Evolutionary conservation across 768 basidiomycete genomes (phyloP), one percentile per base, ranked within the genome.

Genomic region (Boletus coccyginus): DNA sequence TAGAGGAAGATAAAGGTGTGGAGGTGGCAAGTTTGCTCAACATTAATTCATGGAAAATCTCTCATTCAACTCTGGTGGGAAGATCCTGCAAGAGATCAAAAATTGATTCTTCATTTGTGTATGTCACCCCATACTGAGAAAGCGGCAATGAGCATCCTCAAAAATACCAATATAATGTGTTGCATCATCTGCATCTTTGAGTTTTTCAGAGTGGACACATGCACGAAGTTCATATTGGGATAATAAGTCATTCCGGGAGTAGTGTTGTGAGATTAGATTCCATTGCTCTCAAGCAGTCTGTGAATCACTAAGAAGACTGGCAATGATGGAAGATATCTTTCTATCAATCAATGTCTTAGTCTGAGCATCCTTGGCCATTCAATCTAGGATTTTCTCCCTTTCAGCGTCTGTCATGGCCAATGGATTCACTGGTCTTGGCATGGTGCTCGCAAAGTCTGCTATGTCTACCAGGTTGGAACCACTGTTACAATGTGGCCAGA

Each of bases 401-500:
- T 63, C 57, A 0, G 5, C 16, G 0, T 32, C 21, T 0, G 48
- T 57, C 0, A 49, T 17, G 0, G 35, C 35, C 0, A 21, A 8
- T 2, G 35, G 9, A 2, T 41, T 5, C 0, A 1, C 10, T 6
- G 49, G 49, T 0, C 5, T 29, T 1, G 56, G 56, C 2, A 16
- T 3, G 2, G 21, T 21, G 21, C 21, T 21, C 2, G 21, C 21
- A 21, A 21, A 21, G 21, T 21, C 21, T 21, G 21, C 21, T 21
- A 21, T 21, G 2, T 21, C 21, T 21, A 21, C 21, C n/a, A n/a
- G 21, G 21, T 21, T 21, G 21, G 39, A 1, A 7, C 39, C 39
- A 40, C 19, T 39, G 12, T 14, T 39, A 39, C 62, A 42, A 2
- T 58, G 57, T 0, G n/a, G 2, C 50, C 60, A 63, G 0, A 62